A percentile compares a stretch with the other conserved stretches of the same genome.
phyloP scores from a whole-genome alignment of 192 early-diverging fungal species.

The Linnemannia schmuckeri region DNA sequence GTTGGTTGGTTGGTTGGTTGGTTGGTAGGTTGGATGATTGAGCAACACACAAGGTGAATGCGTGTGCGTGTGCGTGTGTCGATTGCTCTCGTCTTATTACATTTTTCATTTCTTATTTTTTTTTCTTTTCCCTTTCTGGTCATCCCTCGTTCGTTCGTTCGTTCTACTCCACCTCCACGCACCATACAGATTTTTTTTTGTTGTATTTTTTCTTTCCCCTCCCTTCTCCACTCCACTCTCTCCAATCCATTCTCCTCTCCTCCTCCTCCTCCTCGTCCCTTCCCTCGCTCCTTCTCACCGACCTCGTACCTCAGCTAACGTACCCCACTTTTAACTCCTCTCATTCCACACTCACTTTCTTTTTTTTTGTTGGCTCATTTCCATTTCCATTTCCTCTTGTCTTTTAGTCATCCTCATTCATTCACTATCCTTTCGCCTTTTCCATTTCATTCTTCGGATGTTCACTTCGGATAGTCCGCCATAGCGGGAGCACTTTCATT shows the following conservation, averaged over 20 bases:
- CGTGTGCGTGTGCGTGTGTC: neutral
- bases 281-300: neutral
- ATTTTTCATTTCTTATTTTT: neutral
- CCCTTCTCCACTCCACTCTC: neutral
- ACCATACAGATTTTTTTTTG: neutral
- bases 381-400: neutral
- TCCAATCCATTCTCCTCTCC: neutral
- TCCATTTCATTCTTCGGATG: neutral
- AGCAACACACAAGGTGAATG: neutral
- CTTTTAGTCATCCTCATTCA: slow-evolving; percentile 3
- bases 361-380: neutral
- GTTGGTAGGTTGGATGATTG: neutral
- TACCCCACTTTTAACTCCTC: neutral
- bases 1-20: neutral
- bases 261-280: neutral
- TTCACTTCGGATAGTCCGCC: neutral
- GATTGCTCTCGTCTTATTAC: neutral
- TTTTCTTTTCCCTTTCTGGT: neutral
- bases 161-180: neutral
- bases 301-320: neutral
- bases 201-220: neutral
- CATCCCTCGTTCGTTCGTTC: neutral
- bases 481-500: neutral
- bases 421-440: neutral
- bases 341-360: neutral